phyloP scores from a whole-genome alignment of 352 stramenopile species.

The Phytophthora macrochlamydospora region DNA sequence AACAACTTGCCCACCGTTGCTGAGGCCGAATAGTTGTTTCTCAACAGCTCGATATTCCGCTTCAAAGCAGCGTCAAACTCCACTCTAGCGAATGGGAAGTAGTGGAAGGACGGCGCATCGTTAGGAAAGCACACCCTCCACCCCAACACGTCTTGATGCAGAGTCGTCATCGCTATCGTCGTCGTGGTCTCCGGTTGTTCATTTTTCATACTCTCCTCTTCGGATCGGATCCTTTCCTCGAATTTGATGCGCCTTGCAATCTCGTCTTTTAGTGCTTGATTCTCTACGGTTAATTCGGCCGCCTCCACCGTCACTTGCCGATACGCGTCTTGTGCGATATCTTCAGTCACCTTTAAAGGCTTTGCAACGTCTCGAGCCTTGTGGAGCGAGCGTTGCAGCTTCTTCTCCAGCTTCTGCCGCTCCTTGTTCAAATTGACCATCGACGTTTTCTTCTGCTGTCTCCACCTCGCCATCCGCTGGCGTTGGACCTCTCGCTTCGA shows the following conservation, averaged over 20 bases:
- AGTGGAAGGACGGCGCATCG: constrained; percentile 32
- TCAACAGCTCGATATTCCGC: neutral
- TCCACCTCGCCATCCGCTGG: constrained; percentile 7
- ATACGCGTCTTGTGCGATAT: neutral
- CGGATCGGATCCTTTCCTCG: neutral
- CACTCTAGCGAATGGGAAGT: constrained; percentile 16
- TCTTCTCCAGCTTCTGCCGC: neutral
- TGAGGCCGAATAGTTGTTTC: neutral
- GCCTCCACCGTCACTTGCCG: neutral
- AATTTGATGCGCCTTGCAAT: constrained; percentile 1
- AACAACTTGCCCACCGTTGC: constrained; percentile 6
- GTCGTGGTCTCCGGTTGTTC: neutral
- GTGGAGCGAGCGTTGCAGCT: neutral
- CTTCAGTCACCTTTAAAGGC: neutral
- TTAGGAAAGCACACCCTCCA: constrained; percentile 16
- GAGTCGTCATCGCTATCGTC: neutral
- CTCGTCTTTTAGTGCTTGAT: constrained; percentile 2
- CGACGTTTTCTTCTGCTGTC: constrained; percentile 4
- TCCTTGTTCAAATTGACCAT: constrained; percentile 1
- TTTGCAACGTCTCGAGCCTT: neutral
- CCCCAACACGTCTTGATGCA: neutral
- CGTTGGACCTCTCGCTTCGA: constrained; percentile 3
- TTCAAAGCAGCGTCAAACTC: constrained; percentile 14
- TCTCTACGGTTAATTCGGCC: constrained; percentile 1
- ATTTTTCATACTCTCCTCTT: neutral